Conservation (phyloP, 805 yeast species). For the Ogataea nonfermentans region DNA sequence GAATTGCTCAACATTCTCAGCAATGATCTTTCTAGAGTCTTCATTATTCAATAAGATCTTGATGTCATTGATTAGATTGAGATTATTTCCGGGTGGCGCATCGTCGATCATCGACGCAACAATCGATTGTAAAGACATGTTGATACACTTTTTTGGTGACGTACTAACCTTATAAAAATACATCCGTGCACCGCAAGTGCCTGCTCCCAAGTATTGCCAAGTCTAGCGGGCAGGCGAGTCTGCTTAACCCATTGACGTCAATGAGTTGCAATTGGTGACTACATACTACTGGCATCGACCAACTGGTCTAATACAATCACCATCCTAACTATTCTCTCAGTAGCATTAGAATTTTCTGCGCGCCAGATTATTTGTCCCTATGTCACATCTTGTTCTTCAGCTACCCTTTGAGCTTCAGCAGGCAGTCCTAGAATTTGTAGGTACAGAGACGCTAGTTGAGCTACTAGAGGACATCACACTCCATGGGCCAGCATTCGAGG, state of each 20-base stretch:
- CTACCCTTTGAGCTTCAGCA: constrained; percentile 20
- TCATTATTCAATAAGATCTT: constrained; percentile 27
- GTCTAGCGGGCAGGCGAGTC: no score
- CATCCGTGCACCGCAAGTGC: constrained; percentile 11
- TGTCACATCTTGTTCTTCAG: constrained; percentile 10
- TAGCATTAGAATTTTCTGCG: constrained; percentile 4
- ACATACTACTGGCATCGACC: no score
- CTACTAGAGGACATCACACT: constrained; percentile 9
- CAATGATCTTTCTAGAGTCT: constrained; percentile 26
- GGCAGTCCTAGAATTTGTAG: constrained; percentile 10
- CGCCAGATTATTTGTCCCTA: constrained; percentile 11
- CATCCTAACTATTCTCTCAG: neutral
- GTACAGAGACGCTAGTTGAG: constrained; percentile 5
- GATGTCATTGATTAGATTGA: constrained; percentile 30
- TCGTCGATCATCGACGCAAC: constrained; percentile 41
- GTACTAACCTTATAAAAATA: neutral
- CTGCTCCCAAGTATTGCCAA: neutral
- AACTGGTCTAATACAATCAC: no score
- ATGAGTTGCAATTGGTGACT: no score
- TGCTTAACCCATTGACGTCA: neutral
- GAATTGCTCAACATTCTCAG: constrained; percentile 26
- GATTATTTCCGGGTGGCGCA: constrained; percentile 57
- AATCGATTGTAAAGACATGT: constrained; percentile 29
- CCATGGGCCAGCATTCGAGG: constrained; percentile 13
- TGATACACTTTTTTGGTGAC: constrained; percentile 8